Conservation (phyloP, 2,329 filamentous ascomycete species). For the Penicillium griseofulvum region DNA sequence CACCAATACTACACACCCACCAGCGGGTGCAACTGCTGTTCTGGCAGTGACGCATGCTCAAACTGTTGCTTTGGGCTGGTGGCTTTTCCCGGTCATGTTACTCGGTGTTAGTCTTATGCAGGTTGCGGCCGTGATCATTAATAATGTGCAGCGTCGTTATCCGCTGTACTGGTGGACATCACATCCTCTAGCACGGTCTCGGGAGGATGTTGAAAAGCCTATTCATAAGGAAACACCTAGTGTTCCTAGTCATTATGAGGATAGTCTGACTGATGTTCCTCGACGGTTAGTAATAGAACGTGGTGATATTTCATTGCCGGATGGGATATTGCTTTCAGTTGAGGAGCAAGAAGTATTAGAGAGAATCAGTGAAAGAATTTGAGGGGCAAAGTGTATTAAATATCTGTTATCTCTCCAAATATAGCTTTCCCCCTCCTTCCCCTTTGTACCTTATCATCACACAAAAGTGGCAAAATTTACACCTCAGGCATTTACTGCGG, state of each 20-base stretch:
- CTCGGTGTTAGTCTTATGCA: conserved; percentile 63
- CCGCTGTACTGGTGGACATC: conserved; percentile 66
- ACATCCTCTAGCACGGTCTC: conserved; percentile 22
- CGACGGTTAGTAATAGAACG: conserved; percentile 31
- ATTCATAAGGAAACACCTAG: conserved; percentile 16
- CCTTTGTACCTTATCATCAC: not conserved
- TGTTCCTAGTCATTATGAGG: conserved; percentile 22
- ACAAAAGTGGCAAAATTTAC: conserved; percentile 7
- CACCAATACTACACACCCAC: conserved; percentile 71
- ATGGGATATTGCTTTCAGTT: conserved; percentile 33
- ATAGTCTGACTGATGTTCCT: conserved; percentile 22
- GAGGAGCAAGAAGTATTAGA: conserved; percentile 35
- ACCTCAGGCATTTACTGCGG: conserved; percentile 4
- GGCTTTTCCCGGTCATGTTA: conserved; percentile 61
- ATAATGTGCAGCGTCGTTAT: conserved; percentile 66
- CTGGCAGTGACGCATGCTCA: conserved; percentile 60
- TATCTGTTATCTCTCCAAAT: not conserved
- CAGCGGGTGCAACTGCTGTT: conserved; percentile 70
- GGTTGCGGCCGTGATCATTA: conserved; percentile 60
- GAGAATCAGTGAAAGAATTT: conserved; percentile 35
- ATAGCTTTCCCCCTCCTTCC: not conserved
- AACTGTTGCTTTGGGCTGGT: conserved; percentile 60
- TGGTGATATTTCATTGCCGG: conserved; percentile 33
- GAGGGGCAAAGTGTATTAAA: not conserved
- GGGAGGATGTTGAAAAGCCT: conserved; percentile 21